Conservation (phyloP, 2,329 filamentous ascomycete genomes). For the Magnaporthales sp. region DNA sequence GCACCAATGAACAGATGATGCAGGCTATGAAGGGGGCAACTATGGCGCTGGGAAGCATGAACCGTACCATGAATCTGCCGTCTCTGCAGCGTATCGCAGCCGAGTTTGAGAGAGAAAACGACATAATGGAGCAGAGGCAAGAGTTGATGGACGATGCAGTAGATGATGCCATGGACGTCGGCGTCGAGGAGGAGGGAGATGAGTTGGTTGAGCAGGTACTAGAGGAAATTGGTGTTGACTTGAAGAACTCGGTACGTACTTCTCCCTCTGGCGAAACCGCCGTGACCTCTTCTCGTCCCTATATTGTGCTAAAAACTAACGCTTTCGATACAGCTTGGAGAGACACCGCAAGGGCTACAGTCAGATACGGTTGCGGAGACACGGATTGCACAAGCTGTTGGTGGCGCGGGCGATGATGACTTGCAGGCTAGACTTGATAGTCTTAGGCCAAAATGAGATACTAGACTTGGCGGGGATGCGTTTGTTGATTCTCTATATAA, state of each 20-base stretch:
- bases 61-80: constrained; percentile 93
- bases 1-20: constrained; percentile 99
- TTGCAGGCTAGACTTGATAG: constrained; percentile 90
- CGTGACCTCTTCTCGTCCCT: neutral
- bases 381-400: constrained; percentile 79
- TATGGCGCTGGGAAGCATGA: constrained; percentile 89
- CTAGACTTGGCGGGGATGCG: neutral
- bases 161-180: constrained; percentile 87
- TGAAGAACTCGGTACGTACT: constrained; percentile 72
- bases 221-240: constrained; percentile 92
- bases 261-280: neutral
- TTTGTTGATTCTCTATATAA: constrained; percentile 27
- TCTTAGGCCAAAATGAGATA: constrained; percentile 37
- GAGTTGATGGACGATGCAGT: constrained; percentile 99
- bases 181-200: constrained; percentile 88
- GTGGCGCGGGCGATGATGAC: constrained; percentile 70
- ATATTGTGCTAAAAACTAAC: constrained; percentile 14
- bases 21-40: constrained; percentile 99
- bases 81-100: constrained; percentile 93
- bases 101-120: constrained; percentile 98
- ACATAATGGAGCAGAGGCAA: constrained; percentile 97
- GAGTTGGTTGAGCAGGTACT: constrained; percentile 95
- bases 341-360: constrained; percentile 80
- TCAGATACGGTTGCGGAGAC: constrained; percentile 63
- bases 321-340: constrained; percentile 60